These are phyloP conservation scores for Zasmidium cellare DNA, from an alignment of 2,329 filamentous ascomycete genomes.

Conservation along the genomic window DNA sequence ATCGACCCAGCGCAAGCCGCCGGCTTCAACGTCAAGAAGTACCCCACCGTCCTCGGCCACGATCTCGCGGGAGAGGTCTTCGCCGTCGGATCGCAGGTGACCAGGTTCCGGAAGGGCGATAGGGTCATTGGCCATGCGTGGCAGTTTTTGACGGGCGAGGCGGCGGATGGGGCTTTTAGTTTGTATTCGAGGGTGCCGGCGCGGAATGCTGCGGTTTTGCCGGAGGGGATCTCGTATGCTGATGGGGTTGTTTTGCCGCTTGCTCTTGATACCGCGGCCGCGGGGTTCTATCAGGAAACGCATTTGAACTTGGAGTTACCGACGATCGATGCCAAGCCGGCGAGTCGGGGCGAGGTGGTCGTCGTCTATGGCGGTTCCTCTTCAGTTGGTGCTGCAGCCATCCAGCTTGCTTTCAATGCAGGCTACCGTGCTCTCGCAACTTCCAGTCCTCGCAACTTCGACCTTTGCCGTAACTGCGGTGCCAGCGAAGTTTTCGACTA, in stretches of 20 bases:
- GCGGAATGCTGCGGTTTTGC: slow-evolving; percentile 16
- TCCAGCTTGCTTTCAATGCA: slow-evolving; percentile 46
- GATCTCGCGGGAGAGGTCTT: slow-evolving; percentile 31
- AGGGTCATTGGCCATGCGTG: slow-evolving; percentile 8
- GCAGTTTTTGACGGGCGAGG: no score
- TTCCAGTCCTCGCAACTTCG: slow-evolving; percentile 45
- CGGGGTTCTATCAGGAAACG: slow-evolving; percentile 15
- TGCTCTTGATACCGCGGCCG: slow-evolving; percentile 22
- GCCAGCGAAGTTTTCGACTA: slow-evolving; percentile 50
- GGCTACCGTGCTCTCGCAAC: slow-evolving; percentile 51
- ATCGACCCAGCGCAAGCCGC: slow-evolving; percentile 38
- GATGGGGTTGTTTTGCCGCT: slow-evolving; percentile 22
- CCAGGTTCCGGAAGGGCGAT: slow-evolving; percentile 8
- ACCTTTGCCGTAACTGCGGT: slow-evolving; percentile 45
- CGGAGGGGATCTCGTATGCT: slow-evolving; percentile 21
- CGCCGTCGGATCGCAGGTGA: slow-evolving; percentile 30
- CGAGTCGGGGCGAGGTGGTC: slow-evolving; percentile 35
- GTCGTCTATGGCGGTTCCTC: slow-evolving; percentile 55
- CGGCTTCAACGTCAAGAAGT: slow-evolving; percentile 23
- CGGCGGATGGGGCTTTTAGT: slow-evolving; percentile 21
- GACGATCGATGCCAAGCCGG: slow-evolving; percentile 7
- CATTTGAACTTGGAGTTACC: slow-evolving; percentile 9
- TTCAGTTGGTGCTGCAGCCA: slow-evolving; percentile 47
- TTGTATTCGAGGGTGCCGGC: slow-evolving; percentile 18
- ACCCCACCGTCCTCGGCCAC: slow-evolving; percentile 31